A percentile compares a stretch with the other conserved stretches of the same genome.
Conservation (phyloP, 352 stramenopile genomes). For the Pythium folliculosum region DNA sequence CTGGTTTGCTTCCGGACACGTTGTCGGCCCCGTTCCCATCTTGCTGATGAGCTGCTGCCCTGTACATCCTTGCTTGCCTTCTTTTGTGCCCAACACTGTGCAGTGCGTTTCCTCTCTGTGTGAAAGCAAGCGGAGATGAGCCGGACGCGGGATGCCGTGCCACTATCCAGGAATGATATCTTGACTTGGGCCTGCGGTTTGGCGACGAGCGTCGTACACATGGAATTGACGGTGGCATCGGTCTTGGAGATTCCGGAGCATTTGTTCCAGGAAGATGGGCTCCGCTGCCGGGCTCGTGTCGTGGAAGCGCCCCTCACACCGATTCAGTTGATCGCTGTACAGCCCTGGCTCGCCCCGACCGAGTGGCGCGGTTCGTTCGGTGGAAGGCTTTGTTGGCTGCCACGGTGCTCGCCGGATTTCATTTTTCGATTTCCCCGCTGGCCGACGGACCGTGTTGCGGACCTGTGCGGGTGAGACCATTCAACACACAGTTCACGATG, state of each 20-base stretch:
- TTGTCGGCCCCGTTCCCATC: not conserved
- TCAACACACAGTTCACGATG: not conserved
- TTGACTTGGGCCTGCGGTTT: not conserved
- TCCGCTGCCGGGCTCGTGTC: not conserved
- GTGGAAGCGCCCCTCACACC: not conserved
- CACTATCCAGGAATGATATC: not conserved
- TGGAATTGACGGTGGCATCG: not conserved
- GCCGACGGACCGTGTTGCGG: not conserved
- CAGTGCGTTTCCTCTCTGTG: no score
- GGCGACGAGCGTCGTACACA: not conserved
- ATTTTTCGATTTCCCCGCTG: not conserved
- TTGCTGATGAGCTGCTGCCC: not conserved
- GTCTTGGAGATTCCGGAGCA: not conserved
- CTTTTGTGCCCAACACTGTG: no score
- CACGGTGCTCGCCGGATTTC: not conserved
- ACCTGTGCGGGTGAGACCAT: not conserved
- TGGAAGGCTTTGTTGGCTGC: not conserved
- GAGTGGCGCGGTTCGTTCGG: not conserved
- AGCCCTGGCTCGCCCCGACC: not conserved
- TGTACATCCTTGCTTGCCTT: no score
- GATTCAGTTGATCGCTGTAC: not conserved
- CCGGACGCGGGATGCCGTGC: not conserved
- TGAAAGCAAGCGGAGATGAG: not conserved
- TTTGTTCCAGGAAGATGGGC: not conserved
- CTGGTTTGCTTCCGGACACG: not conserved